Evolutionary conservation across 345 rosid genomes (phyloP).

Genomic region (Syzygium jambos): DNA sequence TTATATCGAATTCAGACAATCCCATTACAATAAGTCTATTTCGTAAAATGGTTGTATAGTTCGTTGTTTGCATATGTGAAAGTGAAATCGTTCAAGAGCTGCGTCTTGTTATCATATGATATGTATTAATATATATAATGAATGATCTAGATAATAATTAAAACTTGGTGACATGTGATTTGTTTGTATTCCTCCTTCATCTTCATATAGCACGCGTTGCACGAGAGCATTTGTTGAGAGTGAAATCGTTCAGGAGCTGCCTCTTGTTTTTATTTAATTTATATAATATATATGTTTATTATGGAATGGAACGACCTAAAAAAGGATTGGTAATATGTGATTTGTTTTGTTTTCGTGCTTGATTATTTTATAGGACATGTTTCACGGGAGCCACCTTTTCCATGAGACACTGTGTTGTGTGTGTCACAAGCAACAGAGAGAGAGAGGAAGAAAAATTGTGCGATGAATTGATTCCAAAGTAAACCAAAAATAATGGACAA

Average conservation of each 20-base stretch:
- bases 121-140: not conserved
- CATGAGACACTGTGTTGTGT: not conserved
- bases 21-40: not conserved
- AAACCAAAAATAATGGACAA: not conserved
- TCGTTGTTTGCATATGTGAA: not conserved
- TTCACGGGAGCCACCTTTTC: not conserved
- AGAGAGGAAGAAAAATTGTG: not conserved
- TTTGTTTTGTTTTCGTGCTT: not conserved
- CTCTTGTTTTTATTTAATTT: too few relatives aligned
- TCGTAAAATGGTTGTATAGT: not conserved
- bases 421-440: not conserved
- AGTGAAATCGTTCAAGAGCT: not conserved
- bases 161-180: not conserved
- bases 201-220: not conserved
- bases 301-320: too few relatives aligned
- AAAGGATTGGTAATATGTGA: not conserved
- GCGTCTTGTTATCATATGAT: not conserved
- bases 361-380: not conserved
- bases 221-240: not conserved
- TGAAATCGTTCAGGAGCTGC: not conserved
- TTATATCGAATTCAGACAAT: not conserved
- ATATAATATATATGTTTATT: too few relatives aligned
- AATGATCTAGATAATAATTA: not conserved
- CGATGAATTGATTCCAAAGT: constrained; percentile 2
- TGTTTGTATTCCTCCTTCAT: not conserved